A percentile compares a stretch with the other conserved stretches of the same genome.
Evolutionary conservation across 2,329 filamentous ascomycete species (phyloP).

Genomic region (Paecilomyces sp.): DNA sequence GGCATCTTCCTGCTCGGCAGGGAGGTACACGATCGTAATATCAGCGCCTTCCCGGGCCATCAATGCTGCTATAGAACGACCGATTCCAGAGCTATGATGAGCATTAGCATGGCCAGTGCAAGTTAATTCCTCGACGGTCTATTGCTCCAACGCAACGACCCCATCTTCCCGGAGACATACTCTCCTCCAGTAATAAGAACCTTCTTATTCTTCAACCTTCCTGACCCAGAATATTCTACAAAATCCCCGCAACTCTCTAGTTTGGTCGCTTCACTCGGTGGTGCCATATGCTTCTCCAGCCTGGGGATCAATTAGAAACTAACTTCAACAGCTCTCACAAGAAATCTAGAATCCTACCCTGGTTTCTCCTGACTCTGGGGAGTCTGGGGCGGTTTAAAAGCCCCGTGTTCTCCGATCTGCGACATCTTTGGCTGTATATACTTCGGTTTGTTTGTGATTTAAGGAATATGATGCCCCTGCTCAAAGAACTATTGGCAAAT

Average conservation of each 20-base stretch:
- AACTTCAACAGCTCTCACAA: neutral
- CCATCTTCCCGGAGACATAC: slow-evolving; percentile 25
- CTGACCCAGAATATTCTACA: slow-evolving; percentile 37
- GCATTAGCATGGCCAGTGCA: neutral
- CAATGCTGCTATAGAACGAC: slow-evolving; percentile 47
- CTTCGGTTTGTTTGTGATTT: neutral
- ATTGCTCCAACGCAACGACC: too few species aligned
- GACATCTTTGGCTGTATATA: slow-evolving; percentile 11
- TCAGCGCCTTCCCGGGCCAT: slow-evolving; percentile 54
- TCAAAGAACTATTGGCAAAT: neutral
- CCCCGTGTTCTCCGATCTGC: slow-evolving; percentile 15
- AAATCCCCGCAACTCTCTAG: slow-evolving; percentile 20
- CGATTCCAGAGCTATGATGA: slow-evolving; percentile 44
- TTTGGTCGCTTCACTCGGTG: slow-evolving; percentile 27
- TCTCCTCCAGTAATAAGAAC: slow-evolving; percentile 52
- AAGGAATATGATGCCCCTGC: neutral
- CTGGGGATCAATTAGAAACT: neutral
- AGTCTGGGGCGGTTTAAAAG: slow-evolving; percentile 14
- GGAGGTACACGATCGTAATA: slow-evolving; percentile 49
- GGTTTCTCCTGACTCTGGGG: slow-evolving; percentile 20
- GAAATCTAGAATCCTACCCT: slow-evolving; percentile 11
- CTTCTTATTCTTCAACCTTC: slow-evolving; percentile 45
- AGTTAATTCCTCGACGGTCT: too few species aligned
- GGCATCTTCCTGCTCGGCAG: slow-evolving; percentile 51
- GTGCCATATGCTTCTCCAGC: slow-evolving; percentile 17